These are phyloP conservation scores for Backusella sp. DNA, from an alignment of 192 early-diverging fungal genomes.

Conservation along the genomic window DNA sequence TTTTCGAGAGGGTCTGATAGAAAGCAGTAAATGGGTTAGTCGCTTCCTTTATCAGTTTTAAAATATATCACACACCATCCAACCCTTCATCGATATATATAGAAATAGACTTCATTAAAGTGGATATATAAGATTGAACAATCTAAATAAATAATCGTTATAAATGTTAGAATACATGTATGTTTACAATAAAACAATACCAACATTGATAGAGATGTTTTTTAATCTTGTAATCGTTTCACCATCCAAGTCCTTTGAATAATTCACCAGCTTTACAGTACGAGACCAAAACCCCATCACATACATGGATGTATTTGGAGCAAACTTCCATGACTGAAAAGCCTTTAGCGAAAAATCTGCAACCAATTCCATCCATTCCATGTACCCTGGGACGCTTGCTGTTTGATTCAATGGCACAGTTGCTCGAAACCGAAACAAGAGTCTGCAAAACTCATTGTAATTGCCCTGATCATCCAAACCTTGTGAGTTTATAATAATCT, in stretches of 20 bases:
- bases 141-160: conserved; percentile 23
- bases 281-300: conserved; percentile 87
- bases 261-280: conserved; percentile 55
- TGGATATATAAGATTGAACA: conserved; percentile 47
- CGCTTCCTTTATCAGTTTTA: conserved; percentile 5
- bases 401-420: conserved; percentile 86
- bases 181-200: not conserved
- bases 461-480: conserved; percentile 73
- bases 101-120: conserved; percentile 50
- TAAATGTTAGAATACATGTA: conserved; percentile 22
- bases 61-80: conserved; percentile 41
- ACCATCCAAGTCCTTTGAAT: conserved; percentile 36
- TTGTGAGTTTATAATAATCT: conserved; percentile 57
- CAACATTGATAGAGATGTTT: conserved; percentile 42
- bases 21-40: not conserved
- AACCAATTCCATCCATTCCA: conserved; percentile 61
- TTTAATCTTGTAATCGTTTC: conserved; percentile 43
- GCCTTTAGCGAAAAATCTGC: conserved; percentile 62
- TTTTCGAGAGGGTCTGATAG: conserved; percentile 59
- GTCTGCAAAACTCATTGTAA: conserved; percentile 82
- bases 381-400: conserved; percentile 63
- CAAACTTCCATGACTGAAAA: conserved; percentile 62
- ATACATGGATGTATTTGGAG: conserved; percentile 67
- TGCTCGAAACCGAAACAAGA: conserved; percentile 77
- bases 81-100: conserved; percentile 48